Conservation (phyloP, 2,329 filamentous ascomycete genomes). For the Davidsoniella virescens region DNA sequence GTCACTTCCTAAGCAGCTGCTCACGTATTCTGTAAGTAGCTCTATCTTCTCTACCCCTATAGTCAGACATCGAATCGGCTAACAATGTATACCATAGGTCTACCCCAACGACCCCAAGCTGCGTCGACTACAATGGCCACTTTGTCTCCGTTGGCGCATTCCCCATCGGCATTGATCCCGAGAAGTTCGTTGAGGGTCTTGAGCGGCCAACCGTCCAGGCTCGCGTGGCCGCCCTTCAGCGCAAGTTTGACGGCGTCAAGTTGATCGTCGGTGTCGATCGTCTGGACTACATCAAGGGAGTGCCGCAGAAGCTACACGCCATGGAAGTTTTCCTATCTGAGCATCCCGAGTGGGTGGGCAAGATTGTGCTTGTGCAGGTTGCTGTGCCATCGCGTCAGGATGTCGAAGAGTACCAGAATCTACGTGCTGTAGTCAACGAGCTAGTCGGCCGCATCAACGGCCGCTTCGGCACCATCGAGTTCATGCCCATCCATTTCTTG, state of each 20-base stretch:
- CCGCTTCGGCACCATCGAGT: constrained; percentile 90
- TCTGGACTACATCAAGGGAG: constrained; percentile 96
- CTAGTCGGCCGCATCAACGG: constrained; percentile 94
- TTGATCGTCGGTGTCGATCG: constrained; percentile 94
- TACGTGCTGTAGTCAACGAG: constrained; percentile 90
- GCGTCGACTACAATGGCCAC: constrained; percentile 77
- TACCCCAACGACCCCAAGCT: constrained; percentile 73
- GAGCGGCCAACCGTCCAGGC: constrained; percentile 74
- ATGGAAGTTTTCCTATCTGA: constrained; percentile 94
- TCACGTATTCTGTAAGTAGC: constrained; percentile 65
- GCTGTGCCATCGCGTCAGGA: constrained; percentile 89
- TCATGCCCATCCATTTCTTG: constrained; percentile 97
- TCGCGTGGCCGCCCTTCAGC: constrained; percentile 67
- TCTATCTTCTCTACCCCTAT: neutral
- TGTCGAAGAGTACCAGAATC: constrained; percentile 94
- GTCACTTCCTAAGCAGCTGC: constrained; percentile 92
- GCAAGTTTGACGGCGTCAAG: constrained; percentile 91
- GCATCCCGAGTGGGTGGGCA: constrained; percentile 95
- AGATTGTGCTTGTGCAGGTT: constrained; percentile 90
- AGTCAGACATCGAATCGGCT: neutral
- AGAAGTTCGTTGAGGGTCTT: constrained; percentile 84
- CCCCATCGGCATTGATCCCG: constrained; percentile 93
- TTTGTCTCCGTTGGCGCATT: constrained; percentile 88
- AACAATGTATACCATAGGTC: constrained; percentile 24
- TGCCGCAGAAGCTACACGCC: constrained; percentile 92